These are phyloP conservation scores for Chondrus crispus DNA, from an alignment of 23 red algal species.

Conservation along the genomic window DNA sequence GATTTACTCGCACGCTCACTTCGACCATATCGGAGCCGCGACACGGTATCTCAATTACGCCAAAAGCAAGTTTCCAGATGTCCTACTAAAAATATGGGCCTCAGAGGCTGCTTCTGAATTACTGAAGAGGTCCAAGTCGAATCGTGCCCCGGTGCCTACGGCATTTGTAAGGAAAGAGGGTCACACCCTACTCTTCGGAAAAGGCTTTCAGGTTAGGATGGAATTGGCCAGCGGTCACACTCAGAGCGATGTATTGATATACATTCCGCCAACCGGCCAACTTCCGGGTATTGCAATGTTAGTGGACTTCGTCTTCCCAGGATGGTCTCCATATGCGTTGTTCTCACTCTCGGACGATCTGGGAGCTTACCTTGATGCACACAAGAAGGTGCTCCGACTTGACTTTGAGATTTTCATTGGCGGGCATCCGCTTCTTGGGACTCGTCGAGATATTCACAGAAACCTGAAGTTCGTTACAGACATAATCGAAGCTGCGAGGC, in stretches of 20 bases:
- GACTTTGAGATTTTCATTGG: constrained; percentile 8
- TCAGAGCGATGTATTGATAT: background rate
- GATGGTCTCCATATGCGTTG: background rate
- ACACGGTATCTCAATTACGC: background rate
- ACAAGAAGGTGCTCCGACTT: background rate
- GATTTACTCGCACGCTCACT: constrained; percentile 52
- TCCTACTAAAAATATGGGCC: constrained; percentile 2
- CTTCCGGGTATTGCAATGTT: background rate
- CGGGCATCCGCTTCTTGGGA: constrained; percentile 10
- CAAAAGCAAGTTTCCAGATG: background rate
- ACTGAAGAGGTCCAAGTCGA: background rate
- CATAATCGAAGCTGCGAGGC: constrained; percentile 1
- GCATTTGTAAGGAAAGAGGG: background rate
- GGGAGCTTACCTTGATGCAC: background rate
- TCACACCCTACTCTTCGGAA: background rate
- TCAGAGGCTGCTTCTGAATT: background rate
- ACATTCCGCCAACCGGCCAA: constrained; percentile 9
- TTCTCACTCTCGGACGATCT: constrained; percentile 32
- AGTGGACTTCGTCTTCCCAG: constrained; percentile 35
- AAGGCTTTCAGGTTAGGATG: background rate
- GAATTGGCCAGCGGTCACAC: background rate
- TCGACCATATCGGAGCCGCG: constrained; percentile 48
- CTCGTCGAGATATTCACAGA: constrained; percentile 1
- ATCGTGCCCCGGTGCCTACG: background rate
- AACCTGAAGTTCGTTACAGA: background rate